phyloP scores from a whole-genome alignment of 2,329 filamentous ascomycete genomes.

The Cercospora zeina region DNA sequence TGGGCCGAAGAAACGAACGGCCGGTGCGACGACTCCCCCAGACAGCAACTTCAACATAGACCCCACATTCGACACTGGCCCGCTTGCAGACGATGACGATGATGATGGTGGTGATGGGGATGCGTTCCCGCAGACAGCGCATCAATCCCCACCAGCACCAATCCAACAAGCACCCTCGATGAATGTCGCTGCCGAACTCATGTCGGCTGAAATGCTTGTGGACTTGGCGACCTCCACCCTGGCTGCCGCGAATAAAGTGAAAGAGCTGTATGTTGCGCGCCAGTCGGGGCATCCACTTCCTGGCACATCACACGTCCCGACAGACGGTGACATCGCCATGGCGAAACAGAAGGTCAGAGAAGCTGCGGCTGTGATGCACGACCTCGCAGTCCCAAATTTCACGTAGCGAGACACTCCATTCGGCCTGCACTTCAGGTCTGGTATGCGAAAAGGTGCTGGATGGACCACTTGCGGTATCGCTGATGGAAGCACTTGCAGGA shows the following conservation, averaged over 20 bases:
- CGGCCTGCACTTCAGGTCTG: background rate
- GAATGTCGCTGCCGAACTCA: slow-evolving; percentile 29
- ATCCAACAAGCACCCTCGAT: slow-evolving; percentile 5
- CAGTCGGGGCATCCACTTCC: slow-evolving; percentile 25
- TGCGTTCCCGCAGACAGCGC: slow-evolving; percentile 6
- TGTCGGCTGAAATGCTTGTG: slow-evolving; percentile 34
- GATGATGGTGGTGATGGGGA: background rate
- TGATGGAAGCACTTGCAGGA: background rate
- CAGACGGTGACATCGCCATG: slow-evolving; percentile 27
- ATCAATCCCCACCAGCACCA: background rate
- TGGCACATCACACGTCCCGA: slow-evolving; percentile 27
- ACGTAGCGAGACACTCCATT: background rate
- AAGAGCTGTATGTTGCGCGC: slow-evolving; percentile 31
- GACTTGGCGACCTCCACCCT: slow-evolving; percentile 34
- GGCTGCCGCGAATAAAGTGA: slow-evolving; percentile 29
- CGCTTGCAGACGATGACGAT: background rate
- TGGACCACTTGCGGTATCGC: background rate
- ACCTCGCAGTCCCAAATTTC: slow-evolving; percentile 9
- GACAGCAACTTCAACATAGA: slow-evolving; percentile 15
- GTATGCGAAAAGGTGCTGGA: background rate
- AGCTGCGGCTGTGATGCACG: slow-evolving; percentile 32
- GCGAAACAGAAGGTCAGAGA: slow-evolving; percentile 33
- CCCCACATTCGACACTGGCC: slow-evolving; percentile 11
- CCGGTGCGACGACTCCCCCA: background rate
- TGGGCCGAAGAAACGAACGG: slow-evolving; percentile 29